A percentile compares a stretch with the other conserved stretches of the same genome.
These are phyloP conservation scores for Tylopilus sp. DNA, from an alignment of 1,284 basidiomycete genomes.

Conservation along the genomic window DNA sequence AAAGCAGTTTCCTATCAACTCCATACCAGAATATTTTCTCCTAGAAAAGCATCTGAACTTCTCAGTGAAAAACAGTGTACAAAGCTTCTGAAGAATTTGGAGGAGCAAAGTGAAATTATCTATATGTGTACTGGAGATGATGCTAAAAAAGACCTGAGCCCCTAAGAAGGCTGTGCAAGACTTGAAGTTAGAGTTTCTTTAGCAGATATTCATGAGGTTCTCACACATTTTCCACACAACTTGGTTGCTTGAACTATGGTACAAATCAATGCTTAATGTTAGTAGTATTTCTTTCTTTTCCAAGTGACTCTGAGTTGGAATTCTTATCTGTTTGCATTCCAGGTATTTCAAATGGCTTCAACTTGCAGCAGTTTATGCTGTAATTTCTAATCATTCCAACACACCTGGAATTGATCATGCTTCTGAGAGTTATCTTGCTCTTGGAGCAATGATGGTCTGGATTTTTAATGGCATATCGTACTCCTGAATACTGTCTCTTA, in stretches of 20 bases:
- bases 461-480: constrained; percentile 13
- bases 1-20: constrained; percentile 26
- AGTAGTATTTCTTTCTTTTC: constrained; percentile 15
- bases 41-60: constrained; percentile 1
- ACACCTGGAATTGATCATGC: neutral
- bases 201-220: accelerated
- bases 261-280: constrained; percentile 1
- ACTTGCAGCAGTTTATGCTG: neutral
- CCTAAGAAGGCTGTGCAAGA: constrained; percentile 14
- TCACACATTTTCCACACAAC: neutral
- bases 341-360: constrained; percentile 21
- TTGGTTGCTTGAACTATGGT: constrained; percentile 4
- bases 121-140: constrained; percentile 1
- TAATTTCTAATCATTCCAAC: neutral
- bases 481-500: no score
- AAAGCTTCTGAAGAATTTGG: neutral
- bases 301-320: no score
- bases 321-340: no score
- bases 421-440: constrained; percentile 1
- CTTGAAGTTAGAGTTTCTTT: constrained; percentile 12
- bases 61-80: accelerated
- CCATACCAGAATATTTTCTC: constrained; percentile 10
- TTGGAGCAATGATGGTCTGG: constrained; percentile 14
- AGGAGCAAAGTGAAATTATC: constrained; percentile 11
- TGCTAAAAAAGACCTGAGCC: neutral